phyloP scores from a whole-genome alignment of 2,329 filamentous ascomycete species.

The Xylariaceae sp. region DNA sequence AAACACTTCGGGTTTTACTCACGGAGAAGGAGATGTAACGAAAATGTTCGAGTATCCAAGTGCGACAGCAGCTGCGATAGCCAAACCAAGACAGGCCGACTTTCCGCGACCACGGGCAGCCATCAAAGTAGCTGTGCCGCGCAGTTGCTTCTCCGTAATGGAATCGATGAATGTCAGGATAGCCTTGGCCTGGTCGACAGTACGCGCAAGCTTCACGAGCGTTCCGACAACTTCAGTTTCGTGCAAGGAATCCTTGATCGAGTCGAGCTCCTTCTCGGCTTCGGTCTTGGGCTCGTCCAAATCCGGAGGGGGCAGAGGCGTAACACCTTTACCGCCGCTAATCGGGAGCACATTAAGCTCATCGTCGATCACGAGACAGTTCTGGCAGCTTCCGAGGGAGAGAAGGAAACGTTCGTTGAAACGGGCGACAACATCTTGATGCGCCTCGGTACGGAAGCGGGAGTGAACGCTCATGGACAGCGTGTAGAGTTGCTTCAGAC shows the following conservation, averaged over 20 bases:
- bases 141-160: conserved; percentile 90
- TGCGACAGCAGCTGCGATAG: conserved; percentile 87
- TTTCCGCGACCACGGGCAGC: conserved; percentile 94
- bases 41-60: conserved; percentile 99
- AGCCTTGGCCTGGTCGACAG: conserved; percentile 92
- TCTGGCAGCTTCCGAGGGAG: conserved; percentile 89
- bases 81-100: conserved; percentile 90
- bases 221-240: conserved; percentile 84
- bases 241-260: conserved; percentile 79
- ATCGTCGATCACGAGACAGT: conserved; percentile 93
- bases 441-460: conserved; percentile 91
- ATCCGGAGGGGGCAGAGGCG: conserved; percentile 71
- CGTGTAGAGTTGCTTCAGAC: conserved; percentile 93
- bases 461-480: conserved; percentile 97
- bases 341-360: conserved; percentile 97
- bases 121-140: conserved; percentile 88
- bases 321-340: conserved; percentile 87
- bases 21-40: conserved; percentile 61
- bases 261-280: conserved; percentile 69
- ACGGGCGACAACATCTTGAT: conserved; percentile 86
- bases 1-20: conserved; percentile 3
- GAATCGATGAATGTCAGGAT: conserved; percentile 95
- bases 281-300: conserved; percentile 67
- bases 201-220: conserved; percentile 77
- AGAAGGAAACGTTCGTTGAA: conserved; percentile 98